Conservation (phyloP, 768 basidiomycete species). For the Asterophora lycoperdoides region DNA sequence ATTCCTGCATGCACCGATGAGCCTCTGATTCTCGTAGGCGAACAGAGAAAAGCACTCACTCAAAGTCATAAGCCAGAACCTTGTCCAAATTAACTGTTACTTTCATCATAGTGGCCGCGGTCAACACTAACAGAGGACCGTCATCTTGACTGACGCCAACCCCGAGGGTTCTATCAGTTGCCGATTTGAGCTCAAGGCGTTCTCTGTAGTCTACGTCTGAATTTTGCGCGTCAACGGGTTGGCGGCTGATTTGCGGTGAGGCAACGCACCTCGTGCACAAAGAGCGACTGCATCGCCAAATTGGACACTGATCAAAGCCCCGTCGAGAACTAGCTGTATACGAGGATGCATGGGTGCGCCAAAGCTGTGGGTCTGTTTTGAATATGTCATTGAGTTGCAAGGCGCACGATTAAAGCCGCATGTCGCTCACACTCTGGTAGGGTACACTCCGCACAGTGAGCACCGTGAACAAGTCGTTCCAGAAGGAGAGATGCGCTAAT, state of each 20-base stretch:
- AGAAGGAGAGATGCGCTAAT: slow-evolving; percentile 45
- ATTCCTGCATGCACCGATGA: slow-evolving; percentile 32
- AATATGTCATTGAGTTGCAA: not conserved
- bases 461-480: slow-evolving; percentile 40
- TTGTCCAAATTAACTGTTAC: slow-evolving; percentile 57
- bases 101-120: slow-evolving; percentile 69
- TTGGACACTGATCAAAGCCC: slow-evolving; percentile 55
- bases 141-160: slow-evolving; percentile 55
- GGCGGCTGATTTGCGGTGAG: not conserved
- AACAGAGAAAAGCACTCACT: slow-evolving; percentile 39
- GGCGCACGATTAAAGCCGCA: not conserved
- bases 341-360: slow-evolving; percentile 71
- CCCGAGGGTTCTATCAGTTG: slow-evolving; percentile 65
- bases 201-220: slow-evolving; percentile 69
- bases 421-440: slow-evolving; percentile 65
- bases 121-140: slow-evolving; percentile 52
- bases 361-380: slow-evolving; percentile 53
- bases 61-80: slow-evolving; percentile 54
- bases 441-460: slow-evolving; percentile 56
- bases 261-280: slow-evolving; percentile 53
- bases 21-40: not conserved
- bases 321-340: slow-evolving; percentile 57
- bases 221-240: not conserved
- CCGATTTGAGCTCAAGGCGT: slow-evolving; percentile 66
- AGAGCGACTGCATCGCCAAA: slow-evolving; percentile 77